These are phyloP conservation scores for Aspergillus sp. DNA, from an alignment of 2,329 filamentous ascomycete species.

Conservation along the genomic window DNA sequence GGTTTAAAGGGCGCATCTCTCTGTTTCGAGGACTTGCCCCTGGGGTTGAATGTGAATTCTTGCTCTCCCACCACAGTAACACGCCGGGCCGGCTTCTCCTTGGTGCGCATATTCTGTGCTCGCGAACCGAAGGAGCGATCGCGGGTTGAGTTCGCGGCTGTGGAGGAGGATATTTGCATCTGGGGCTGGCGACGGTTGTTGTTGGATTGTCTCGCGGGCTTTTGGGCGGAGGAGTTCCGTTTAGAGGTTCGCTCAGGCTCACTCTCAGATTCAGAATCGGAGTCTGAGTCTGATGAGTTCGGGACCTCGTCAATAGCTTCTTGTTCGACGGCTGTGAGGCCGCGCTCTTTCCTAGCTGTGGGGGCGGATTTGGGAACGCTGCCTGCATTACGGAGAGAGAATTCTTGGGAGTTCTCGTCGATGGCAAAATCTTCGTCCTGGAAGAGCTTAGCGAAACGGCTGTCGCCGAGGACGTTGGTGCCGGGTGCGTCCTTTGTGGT, in stretches of 20 bases:
- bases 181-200: constrained; percentile 48
- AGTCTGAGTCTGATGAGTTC: constrained; percentile 40
- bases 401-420: constrained; percentile 86
- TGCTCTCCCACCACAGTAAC: constrained; percentile 48
- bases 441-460: constrained; percentile 85
- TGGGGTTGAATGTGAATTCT: constrained; percentile 61
- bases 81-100: constrained; percentile 31
- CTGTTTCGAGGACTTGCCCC: constrained; percentile 39
- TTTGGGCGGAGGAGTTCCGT: constrained; percentile 39
- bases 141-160: constrained; percentile 42
- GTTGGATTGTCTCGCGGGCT: constrained; percentile 42
- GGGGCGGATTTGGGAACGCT: constrained; percentile 50
- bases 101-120: constrained; percentile 46
- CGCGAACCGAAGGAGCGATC: constrained; percentile 60
- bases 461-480: constrained; percentile 73
- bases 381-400: constrained; percentile 84
- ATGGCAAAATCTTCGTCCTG: constrained; percentile 91
- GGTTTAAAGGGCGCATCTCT: not conserved
- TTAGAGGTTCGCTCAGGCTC: constrained; percentile 25
- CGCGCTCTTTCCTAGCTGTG: constrained; percentile 41
- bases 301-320: constrained; percentile 56
- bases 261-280: constrained; percentile 33
- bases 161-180: constrained; percentile 59
- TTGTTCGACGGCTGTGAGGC: constrained; percentile 63
- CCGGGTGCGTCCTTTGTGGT: constrained; percentile 32